phyloP scores from a whole-genome alignment of 768 basidiomycete genomes.

The Cystoderma amianthinum region DNA sequence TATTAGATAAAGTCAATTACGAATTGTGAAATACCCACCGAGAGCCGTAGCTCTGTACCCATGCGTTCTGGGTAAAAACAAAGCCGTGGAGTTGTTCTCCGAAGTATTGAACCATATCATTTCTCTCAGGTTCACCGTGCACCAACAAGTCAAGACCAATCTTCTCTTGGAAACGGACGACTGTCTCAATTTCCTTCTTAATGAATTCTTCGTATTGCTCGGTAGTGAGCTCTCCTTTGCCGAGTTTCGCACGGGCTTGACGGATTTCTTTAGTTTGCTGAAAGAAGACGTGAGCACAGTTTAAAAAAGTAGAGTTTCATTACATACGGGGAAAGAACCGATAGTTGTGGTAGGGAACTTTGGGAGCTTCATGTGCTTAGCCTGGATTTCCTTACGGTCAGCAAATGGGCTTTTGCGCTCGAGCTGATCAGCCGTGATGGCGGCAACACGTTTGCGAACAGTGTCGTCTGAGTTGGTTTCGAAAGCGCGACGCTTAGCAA shows the following conservation, averaged over 20 bases:
- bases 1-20: conserved; percentile 4
- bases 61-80: conserved; percentile 96
- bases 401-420: conserved; percentile 88
- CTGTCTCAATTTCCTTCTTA: conserved; percentile 91
- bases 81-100: conserved; percentile 94
- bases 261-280: conserved; percentile 99
- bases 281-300: conserved; percentile 5
- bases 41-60: conserved; percentile 99
- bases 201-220: conserved; percentile 95
- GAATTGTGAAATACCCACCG: conserved; percentile 42
- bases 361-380: conserved; percentile 83
- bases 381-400: conserved; percentile 81
- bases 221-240: conserved; percentile 82
- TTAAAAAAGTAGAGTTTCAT: too few relatives aligned
- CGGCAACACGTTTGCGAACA: conserved; percentile 91
- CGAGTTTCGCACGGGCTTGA: conserved; percentile 89
- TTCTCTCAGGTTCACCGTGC: conserved; percentile 98
- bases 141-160: conserved; percentile 95
- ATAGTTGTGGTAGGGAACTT: conserved; percentile 99
- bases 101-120: conserved; percentile 99
- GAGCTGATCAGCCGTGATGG: conserved; percentile 81
- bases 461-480: conserved; percentile 90
- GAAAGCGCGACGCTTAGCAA: conserved; percentile 90
- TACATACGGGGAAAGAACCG: conserved; percentile 87
- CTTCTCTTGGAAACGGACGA: conserved; percentile 96